These are phyloP conservation scores for Spergularia azorica DNA, from an alignment of 179 eudicot species.

Conservation along the genomic window DNA sequence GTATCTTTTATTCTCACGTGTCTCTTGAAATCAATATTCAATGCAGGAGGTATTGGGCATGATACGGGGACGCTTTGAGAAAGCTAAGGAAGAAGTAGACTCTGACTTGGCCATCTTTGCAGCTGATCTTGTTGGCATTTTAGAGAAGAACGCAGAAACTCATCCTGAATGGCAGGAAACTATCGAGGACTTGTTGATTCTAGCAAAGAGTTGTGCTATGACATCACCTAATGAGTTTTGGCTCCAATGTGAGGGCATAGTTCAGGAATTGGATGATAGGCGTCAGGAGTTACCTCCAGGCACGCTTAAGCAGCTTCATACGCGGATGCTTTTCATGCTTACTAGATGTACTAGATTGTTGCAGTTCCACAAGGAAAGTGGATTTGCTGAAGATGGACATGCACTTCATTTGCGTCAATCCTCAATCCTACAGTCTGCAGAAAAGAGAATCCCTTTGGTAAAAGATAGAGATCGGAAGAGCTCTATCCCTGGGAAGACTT, in stretches of 20 bases:
- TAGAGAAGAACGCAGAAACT: conserved; percentile 87
- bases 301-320: conserved; percentile 90
- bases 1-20: conserved; percentile 7
- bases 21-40: conserved; percentile 3
- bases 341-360: conserved; percentile 94
- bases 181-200: conserved; percentile 86
- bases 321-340: conserved; percentile 97
- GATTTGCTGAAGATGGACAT: conserved; percentile 81
- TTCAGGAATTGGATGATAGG: conserved; percentile 96
- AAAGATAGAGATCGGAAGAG: conserved; percentile 42
- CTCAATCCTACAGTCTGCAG: conserved; percentile 60
- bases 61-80: conserved; percentile 92
- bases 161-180: conserved; percentile 98
- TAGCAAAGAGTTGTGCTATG: conserved; percentile 93
- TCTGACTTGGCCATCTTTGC: conserved; percentile 91
- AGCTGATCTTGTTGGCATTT: conserved; percentile 85
- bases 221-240: conserved; percentile 94
- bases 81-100: conserved; percentile 99
- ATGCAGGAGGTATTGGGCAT: conserved; percentile 88
- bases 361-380: conserved; percentile 99
- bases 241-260: conserved; percentile 99
- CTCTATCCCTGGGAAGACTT: conserved; percentile 39
- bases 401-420: conserved; percentile 78
- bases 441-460: conserved; percentile 46
- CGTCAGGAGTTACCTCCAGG: conserved; percentile 97